These are phyloP conservation scores for Metarhizium brunneum DNA, from an alignment of 2,329 filamentous ascomycete genomes.

Conservation along the genomic window DNA sequence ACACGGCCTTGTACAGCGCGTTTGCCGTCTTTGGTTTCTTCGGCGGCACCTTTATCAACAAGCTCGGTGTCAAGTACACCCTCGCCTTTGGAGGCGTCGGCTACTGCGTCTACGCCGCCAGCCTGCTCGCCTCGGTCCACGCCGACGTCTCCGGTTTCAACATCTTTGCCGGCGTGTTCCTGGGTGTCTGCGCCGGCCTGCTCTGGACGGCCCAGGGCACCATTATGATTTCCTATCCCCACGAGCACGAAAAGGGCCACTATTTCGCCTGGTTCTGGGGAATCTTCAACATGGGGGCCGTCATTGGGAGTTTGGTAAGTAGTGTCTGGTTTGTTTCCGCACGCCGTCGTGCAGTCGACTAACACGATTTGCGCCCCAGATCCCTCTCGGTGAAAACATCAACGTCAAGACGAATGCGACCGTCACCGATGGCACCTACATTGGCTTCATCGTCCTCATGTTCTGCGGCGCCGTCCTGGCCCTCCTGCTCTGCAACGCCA, in stretches of 20 bases:
- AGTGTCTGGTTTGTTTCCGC: background rate
- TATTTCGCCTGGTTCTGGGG: slow-evolving; percentile 92
- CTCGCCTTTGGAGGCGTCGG: slow-evolving; percentile 65
- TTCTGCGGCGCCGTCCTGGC: slow-evolving; percentile 60
- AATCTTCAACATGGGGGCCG: slow-evolving; percentile 87
- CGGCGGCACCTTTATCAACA: slow-evolving; percentile 69
- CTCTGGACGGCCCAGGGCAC: slow-evolving; percentile 77
- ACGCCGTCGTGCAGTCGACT: background rate
- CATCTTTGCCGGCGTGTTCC: slow-evolving; percentile 65
- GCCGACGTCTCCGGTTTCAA: slow-evolving; percentile 29
- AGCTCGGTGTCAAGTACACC: slow-evolving; percentile 57
- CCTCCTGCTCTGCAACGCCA: slow-evolving; percentile 61
- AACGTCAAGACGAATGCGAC: slow-evolving; percentile 36
- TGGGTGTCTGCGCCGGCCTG: slow-evolving; percentile 70
- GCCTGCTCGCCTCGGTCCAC: slow-evolving; percentile 62
- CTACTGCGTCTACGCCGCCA: slow-evolving; percentile 64
- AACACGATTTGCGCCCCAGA: slow-evolving; percentile 15
- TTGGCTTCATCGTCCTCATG: slow-evolving; percentile 81
- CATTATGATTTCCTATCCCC: slow-evolving; percentile 85
- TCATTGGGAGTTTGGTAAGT: slow-evolving; percentile 63
- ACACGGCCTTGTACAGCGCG: slow-evolving; percentile 60
- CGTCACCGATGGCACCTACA: slow-evolving; percentile 73
- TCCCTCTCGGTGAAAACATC: slow-evolving; percentile 61
- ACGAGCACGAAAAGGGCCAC: slow-evolving; percentile 71
- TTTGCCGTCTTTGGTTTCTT: slow-evolving; percentile 60